A percentile compares a stretch with the other conserved stretches of the same genome.
These are phyloP conservation scores for Calvatia gigantea DNA, from an alignment of 768 basidiomycete species.

Conservation along the genomic window DNA sequence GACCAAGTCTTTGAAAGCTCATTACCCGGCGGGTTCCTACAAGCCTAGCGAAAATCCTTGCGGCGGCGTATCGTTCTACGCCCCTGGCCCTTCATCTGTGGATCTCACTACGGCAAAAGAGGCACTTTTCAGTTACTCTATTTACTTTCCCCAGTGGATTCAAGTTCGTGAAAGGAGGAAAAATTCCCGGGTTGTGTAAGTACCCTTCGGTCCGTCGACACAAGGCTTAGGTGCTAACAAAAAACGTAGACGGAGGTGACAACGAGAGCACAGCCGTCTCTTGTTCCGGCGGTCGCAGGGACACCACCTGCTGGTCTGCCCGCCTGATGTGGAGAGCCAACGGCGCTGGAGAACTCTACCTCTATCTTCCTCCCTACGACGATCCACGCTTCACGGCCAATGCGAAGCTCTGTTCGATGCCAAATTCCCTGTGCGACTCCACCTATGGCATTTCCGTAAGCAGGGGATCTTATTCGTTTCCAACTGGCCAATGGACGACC, in stretches of 20 bases:
- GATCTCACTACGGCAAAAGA: constrained; percentile 55
- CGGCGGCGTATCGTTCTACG: constrained; percentile 65
- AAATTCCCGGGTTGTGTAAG: constrained; percentile 64
- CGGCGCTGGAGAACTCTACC: constrained; percentile 59
- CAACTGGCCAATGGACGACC: constrained; percentile 55
- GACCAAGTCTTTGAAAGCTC: constrained; percentile 38
- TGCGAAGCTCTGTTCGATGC: constrained; percentile 37
- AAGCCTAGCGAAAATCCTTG: constrained; percentile 34
- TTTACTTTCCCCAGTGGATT: constrained; percentile 58
- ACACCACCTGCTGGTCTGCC: constrained; percentile 48
- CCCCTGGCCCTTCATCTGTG: constrained; percentile 44
- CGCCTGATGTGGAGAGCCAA: constrained; percentile 62
- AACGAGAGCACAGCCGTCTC: constrained; percentile 34
- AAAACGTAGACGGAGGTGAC: constrained; percentile 46
- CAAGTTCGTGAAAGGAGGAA: constrained; percentile 58
- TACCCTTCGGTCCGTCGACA: constrained; percentile 11
- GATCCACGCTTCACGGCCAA: constrained; percentile 36
- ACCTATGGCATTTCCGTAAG: constrained; percentile 18
- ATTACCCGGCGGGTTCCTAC: constrained; percentile 50
- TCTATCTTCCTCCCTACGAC: constrained; percentile 51
- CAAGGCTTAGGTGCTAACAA: background rate
- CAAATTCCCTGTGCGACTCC: constrained; percentile 46
- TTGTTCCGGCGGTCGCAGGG: constrained; percentile 59
- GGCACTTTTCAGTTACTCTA: constrained; percentile 51
- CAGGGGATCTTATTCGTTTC: constrained; percentile 44